Evolutionary conservation across 306 rosid genomes (phyloP), one percentile per base, ranked within the genome.

Genomic region (Citrullus amarus): DNA sequence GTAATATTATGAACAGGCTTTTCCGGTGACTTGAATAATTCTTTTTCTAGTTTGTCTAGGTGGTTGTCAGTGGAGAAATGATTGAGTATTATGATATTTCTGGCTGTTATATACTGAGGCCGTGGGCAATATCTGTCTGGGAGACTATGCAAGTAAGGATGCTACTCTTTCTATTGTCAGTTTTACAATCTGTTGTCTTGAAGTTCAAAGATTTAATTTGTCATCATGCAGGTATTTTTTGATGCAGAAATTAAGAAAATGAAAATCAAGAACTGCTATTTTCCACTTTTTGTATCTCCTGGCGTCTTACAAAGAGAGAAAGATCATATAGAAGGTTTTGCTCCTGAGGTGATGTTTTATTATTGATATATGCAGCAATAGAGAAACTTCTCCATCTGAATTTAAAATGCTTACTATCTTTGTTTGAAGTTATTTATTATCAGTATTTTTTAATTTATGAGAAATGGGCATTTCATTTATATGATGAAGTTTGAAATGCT

Each of bases 241-340:
- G 98, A 96, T 84, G 90, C 91, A 1, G 96, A 96, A 81, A 92
- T 96, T 22, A 96, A 96, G 91, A 91, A 88, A 81, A 86, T 96
- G 99, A 89, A 92, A 84, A 82, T 96, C 81, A 89, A 92, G 87
- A 92, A 92, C 86, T 90, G 96, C 88, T 91, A 92, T 79, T 96
- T 96, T 80, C 99, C 98, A 50, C 82, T 96, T 76, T 96, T 96
- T 75, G 99, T 96, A 77, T 92, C 98, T 67, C 86, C 90, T 9
- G 79, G 86, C 44, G 99, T 89, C 78, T 81, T 96, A 80, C 93
- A 92, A 77, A 90, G 83, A 87, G 99, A 92, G 89, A 92, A 96
- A 89, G 99, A 92, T 83, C 99, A 96, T 34, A 82, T 92, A 22
- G 99, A 92, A 85, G 98, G 99, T 32, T 96, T 96, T 80, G 98